phyloP scores from a whole-genome alignment of 805 yeast species.

The Metschnikowia hibisci region DNA sequence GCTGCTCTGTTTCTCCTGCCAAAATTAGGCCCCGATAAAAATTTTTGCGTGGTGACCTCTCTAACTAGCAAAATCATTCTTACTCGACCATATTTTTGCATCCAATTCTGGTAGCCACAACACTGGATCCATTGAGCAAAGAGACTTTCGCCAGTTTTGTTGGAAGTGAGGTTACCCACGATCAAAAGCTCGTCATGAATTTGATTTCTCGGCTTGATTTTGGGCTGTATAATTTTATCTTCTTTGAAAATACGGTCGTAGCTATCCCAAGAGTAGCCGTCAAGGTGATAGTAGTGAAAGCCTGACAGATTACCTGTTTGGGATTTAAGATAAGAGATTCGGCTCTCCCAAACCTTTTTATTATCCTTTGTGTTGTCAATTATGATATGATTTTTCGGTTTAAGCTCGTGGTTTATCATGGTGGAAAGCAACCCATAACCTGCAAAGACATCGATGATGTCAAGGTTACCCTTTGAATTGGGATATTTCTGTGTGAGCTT shows the following conservation, averaged over 20 bases:
- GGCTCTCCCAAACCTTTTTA: slow-evolving; percentile 25
- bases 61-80: slow-evolving; percentile 69
- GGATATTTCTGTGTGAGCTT: slow-evolving; percentile 36
- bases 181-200: slow-evolving; percentile 54
- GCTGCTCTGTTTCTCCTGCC: slow-evolving; percentile 58
- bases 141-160: slow-evolving; percentile 58
- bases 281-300: slow-evolving; percentile 32
- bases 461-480: slow-evolving; percentile 32
- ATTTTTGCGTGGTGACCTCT: slow-evolving; percentile 51
- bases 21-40: slow-evolving; percentile 54
- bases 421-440: slow-evolving; percentile 60
- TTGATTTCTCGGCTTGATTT: slow-evolving; percentile 27
- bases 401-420: slow-evolving; percentile 53
- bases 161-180: slow-evolving; percentile 54
- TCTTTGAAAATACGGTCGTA: slow-evolving; percentile 46
- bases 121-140: slow-evolving; percentile 74
- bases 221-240: slow-evolving; percentile 38
- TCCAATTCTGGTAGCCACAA: slow-evolving; percentile 67
- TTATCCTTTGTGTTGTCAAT: slow-evolving; percentile 47
- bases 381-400: slow-evolving; percentile 62
- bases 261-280: slow-evolving; percentile 70
- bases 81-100: slow-evolving; percentile 66
- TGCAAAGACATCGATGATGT: slow-evolving; percentile 58
- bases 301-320: slow-evolving; percentile 28
- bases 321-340: slow-evolving; percentile 22